phyloP scores from a whole-genome alignment of 164 flowering plant species.

The Vitis labrusca region DNA sequence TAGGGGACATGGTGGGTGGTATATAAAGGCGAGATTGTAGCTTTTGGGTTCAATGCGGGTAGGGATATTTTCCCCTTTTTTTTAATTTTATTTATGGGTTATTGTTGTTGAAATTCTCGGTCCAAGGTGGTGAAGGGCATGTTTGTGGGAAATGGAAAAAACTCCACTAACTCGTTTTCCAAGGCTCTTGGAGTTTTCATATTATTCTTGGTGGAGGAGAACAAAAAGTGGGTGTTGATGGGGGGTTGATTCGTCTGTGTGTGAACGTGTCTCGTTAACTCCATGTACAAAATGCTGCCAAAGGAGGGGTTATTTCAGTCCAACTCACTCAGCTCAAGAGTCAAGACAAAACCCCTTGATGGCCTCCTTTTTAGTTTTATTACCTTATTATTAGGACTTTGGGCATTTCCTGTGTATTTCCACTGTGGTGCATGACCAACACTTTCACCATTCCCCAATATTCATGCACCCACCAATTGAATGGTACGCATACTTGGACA shows the following conservation, averaged over 20 bases:
- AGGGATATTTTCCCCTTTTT: neutral
- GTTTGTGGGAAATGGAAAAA: slow-evolving; percentile 53
- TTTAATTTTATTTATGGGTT: neutral
- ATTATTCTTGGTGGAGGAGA: slow-evolving; percentile 24
- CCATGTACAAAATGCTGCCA: neutral
- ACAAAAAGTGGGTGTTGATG: slow-evolving; percentile 16
- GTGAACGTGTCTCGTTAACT: slow-evolving; percentile 12
- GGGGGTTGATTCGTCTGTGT: slow-evolving; percentile 21
- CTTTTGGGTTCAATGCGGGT: slow-evolving; percentile 18
- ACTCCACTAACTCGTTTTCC: slow-evolving; percentile 58
- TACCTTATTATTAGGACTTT: slow-evolving; percentile 25
- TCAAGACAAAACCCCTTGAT: slow-evolving; percentile 14
- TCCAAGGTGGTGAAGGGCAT: slow-evolving; percentile 42
- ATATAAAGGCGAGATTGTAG: slow-evolving; percentile 45
- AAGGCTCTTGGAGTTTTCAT: slow-evolving; percentile 48
- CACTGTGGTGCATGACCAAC: too few species aligned
- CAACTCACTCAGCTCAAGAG: slow-evolving; percentile 20
- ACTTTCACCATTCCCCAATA: too few species aligned
- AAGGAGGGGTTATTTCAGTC: neutral
- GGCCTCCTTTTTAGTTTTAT: slow-evolving; percentile 30
- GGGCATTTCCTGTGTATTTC: slow-evolving; percentile 1
- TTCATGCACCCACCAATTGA: too few species aligned
- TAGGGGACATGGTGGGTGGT: slow-evolving; percentile 30
- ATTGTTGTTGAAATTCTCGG: slow-evolving; percentile 34
- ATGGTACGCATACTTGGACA: too few species aligned